These are phyloP conservation scores for Trypanosoma theileri DNA, from an alignment of 208 protist species.

Conservation along the genomic window DNA sequence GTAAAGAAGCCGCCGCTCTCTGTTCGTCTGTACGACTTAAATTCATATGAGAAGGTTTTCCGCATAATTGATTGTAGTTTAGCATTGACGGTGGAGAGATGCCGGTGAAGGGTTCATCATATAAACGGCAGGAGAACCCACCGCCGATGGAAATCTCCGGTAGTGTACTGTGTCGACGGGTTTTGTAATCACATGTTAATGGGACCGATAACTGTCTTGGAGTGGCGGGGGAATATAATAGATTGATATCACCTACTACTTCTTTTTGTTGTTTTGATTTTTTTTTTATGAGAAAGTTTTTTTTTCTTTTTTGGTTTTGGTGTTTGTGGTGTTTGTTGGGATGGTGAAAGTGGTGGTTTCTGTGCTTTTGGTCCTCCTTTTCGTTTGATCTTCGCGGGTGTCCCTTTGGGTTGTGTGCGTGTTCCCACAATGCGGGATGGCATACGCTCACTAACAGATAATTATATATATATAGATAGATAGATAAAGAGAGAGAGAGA, in stretches of 20 bases:
- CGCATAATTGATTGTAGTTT: neutral
- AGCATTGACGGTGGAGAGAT: neutral
- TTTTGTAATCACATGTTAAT: neutral
- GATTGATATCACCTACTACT: too few relatives aligned
- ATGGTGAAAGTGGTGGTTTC: too few relatives aligned
- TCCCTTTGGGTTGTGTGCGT: too few relatives aligned
- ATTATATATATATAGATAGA: neutral
- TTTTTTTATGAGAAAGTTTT: too few relatives aligned
- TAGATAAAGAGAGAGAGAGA: constrained; percentile 16
- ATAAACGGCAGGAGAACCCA: constrained; percentile 15
- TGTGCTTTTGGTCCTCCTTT: too few relatives aligned
- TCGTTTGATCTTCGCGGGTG: too few relatives aligned
- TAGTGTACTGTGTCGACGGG: neutral
- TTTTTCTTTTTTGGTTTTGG: too few relatives aligned
- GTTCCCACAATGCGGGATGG: too few relatives aligned
- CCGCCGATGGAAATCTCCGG: neutral
- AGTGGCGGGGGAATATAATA: too few relatives aligned
- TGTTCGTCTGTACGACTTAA: constrained; percentile 1
- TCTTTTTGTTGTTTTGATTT: too few relatives aligned
- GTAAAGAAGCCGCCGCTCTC: neutral
- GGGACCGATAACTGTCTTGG: too few relatives aligned
- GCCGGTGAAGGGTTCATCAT: constrained; percentile 18
- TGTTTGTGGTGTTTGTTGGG: too few relatives aligned
- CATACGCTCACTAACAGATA: neutral
- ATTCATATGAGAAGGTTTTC: neutral